Conservation (phyloP, 179 eudicot genomes). For the Corrigiola litoralis region DNA sequence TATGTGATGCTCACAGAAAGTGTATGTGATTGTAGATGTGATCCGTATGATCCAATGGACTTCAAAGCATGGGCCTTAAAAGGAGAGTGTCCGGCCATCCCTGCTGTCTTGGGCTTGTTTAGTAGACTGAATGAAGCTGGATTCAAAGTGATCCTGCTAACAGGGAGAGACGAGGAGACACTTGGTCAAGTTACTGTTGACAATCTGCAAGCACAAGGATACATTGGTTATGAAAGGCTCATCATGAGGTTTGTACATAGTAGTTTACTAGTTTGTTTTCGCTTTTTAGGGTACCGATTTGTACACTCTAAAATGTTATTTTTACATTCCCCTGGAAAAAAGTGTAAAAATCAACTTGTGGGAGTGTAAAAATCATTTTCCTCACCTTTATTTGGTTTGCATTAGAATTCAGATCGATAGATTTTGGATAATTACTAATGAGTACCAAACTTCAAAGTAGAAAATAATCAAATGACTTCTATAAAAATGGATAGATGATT, state of each 20-base stretch:
- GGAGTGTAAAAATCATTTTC: too few species aligned
- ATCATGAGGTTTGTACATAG: slow-evolving; percentile 51
- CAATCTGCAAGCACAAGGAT: slow-evolving; percentile 55
- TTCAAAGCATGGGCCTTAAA: slow-evolving; percentile 62
- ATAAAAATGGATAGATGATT: too few species aligned
- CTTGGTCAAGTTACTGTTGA: slow-evolving; percentile 48
- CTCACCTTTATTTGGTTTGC: too few species aligned
- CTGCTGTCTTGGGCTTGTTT: slow-evolving; percentile 42
- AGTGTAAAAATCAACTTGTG: too few species aligned
- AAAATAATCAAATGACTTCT: too few species aligned
- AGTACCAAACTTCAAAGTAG: too few species aligned
- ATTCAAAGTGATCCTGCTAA: slow-evolving; percentile 56
- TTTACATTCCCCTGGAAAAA: too few species aligned
- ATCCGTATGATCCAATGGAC: slow-evolving; percentile 67
- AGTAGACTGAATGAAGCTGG: slow-evolving; percentile 41
- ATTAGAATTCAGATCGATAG: too few species aligned
- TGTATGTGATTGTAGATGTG: slow-evolving; percentile 34
- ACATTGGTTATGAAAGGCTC: slow-evolving; percentile 59
- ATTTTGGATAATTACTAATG: too few species aligned
- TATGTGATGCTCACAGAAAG: not conserved
- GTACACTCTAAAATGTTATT: too few species aligned
- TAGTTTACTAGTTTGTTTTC: not conserved
- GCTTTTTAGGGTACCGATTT: too few species aligned
- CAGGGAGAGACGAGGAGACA: slow-evolving; percentile 60
- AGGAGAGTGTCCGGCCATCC: slow-evolving; percentile 53